Conservation (phyloP, 208 protist species). For the Naegleria gruberi region DNA sequence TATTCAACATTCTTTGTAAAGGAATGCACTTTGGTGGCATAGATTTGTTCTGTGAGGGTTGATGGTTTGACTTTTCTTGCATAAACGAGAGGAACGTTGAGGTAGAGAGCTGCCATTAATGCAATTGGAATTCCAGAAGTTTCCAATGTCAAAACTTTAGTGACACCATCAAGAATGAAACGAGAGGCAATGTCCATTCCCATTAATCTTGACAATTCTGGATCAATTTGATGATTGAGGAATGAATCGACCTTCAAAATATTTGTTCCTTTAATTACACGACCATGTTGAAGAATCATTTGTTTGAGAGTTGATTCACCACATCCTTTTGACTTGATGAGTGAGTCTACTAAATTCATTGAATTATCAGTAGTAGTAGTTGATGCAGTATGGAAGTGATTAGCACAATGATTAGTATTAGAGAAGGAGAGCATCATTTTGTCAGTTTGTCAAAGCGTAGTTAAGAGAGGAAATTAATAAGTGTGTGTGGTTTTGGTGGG, state of each 20-base stretch:
- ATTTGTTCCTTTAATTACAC: neutral
- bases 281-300: too few species aligned
- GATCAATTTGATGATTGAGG: neutral
- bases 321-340: too few species aligned
- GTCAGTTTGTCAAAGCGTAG: too few species aligned
- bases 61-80: neutral
- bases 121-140: neutral
- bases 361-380: too few species aligned
- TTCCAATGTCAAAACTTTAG: neutral
- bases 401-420: too few species aligned
- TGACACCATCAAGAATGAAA: neutral
- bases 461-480: too few species aligned
- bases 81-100: neutral
- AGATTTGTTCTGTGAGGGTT: neutral
- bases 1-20: neutral
- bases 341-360: too few species aligned
- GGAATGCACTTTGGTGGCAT: neutral
- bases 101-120: neutral
- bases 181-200: neutral
- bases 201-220: neutral
- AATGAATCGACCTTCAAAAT: conserved; percentile 12
- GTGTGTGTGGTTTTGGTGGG: too few species aligned
- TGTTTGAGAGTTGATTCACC: too few species aligned
- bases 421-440: too few species aligned
- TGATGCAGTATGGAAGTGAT: too few species aligned